Percentiles rank a stretch among this genome's conserved stretches.
Conservation (phyloP, 768 basidiomycete species). For the Suillus plorans region DNA sequence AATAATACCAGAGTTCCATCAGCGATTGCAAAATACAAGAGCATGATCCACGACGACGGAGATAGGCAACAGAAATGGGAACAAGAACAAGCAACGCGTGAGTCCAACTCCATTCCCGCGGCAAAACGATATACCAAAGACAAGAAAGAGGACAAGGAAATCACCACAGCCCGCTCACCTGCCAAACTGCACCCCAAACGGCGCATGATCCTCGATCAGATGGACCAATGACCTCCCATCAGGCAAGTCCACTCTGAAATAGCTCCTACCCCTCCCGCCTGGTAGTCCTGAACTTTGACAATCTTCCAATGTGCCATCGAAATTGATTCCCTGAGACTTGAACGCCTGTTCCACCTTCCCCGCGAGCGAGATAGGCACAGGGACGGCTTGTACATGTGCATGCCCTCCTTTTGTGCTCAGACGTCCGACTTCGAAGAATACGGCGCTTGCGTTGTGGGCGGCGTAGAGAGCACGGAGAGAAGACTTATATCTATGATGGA, state of each 20-base stretch:
- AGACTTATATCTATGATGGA: constrained; percentile 63
- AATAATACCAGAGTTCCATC: constrained; percentile 10
- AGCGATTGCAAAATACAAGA: constrained; percentile 2
- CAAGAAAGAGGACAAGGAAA: background rate
- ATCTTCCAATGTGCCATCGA: constrained; percentile 61
- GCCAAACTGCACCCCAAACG: constrained; percentile 92
- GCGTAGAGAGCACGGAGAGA: constrained; percentile 73
- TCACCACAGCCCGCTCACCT: constrained; percentile 52
- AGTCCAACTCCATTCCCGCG: background rate
- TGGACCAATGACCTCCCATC: constrained; percentile 85
- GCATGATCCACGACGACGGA: background rate
- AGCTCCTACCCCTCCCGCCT: constrained; percentile 42
- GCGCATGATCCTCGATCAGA: constrained; percentile 70
- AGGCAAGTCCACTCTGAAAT: constrained; percentile 91
- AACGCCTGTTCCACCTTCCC: constrained; percentile 72
- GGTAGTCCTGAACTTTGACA: constrained; percentile 39
- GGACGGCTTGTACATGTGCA: constrained; percentile 87
- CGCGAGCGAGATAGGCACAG: constrained; percentile 65
- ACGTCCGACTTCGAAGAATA: constrained; percentile 88
- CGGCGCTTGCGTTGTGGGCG: constrained; percentile 62
- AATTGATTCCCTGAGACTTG: constrained; percentile 63
- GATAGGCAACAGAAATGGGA: background rate
- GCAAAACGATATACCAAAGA: background rate
- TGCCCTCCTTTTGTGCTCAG: constrained; percentile 87
- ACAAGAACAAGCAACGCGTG: background rate